phyloP scores from a whole-genome alignment of 805 yeast species.

The Pichia nakasei region DNA sequence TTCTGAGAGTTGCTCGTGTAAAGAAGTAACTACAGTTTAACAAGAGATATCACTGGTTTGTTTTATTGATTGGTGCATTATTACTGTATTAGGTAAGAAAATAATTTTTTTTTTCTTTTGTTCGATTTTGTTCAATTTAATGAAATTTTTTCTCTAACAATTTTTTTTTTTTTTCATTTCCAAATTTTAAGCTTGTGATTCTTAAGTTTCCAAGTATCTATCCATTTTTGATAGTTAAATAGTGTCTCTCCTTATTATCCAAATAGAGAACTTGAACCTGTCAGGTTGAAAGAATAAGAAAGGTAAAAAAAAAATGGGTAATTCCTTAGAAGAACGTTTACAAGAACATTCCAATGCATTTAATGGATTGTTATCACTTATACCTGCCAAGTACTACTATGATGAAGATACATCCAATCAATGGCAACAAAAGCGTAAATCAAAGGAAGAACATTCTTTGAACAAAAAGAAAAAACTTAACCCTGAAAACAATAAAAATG shows the following conservation, averaged over 20 bases:
- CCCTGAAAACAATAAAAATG: conserved; percentile 43
- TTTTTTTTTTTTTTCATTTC: conserved; percentile 3
- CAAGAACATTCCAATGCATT: conserved; percentile 75
- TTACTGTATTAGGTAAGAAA: no score
- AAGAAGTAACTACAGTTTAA: no score
- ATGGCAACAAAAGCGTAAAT: conserved; percentile 79
- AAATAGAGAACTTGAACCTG: no score
- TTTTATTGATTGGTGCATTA: no score
- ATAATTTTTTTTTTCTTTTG: no score
- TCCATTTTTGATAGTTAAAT: no score
- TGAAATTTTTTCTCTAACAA: neutral
- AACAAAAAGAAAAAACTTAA: conserved; percentile 68
- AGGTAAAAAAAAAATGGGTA: conserved; percentile 9
- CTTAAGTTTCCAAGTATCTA: no score
- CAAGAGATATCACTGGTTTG: no score
- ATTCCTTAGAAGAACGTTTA: conserved; percentile 51
- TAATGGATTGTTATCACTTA: conserved; percentile 79
- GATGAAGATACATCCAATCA: conserved; percentile 86
- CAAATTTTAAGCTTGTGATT: no score
- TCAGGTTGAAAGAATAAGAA: no score
- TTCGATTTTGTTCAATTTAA: neutral
- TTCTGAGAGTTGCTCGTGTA: no score
- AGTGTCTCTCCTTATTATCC: no score
- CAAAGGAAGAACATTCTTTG: conserved; percentile 51
- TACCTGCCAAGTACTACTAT: conserved; percentile 90